These are phyloP conservation scores for Magnaporthales sp. DNA, from an alignment of 2,329 filamentous ascomycete species.

Conservation along the genomic window DNA sequence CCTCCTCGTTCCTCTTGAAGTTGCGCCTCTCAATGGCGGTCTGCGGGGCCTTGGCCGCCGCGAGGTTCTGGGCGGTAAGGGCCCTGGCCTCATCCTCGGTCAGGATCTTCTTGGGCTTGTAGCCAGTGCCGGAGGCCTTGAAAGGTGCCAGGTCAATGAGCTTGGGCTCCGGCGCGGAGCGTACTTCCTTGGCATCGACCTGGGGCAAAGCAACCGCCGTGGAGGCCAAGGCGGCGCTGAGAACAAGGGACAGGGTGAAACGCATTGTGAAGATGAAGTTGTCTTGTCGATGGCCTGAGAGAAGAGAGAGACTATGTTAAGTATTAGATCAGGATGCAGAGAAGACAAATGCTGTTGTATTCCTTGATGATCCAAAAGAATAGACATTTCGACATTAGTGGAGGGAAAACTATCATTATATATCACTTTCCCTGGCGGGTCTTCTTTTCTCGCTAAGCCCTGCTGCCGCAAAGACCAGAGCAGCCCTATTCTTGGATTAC, in stretches of 20 bases:
- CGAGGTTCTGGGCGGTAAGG: not conserved
- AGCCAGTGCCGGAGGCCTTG: not conserved
- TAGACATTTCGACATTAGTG: not conserved
- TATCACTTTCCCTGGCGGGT: not conserved
- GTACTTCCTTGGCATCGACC: not conserved
- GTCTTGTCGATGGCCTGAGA: not conserved
- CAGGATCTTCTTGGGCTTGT: not conserved
- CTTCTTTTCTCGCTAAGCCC: not conserved
- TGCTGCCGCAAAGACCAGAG: too few relatives aligned
- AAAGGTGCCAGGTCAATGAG: not conserved
- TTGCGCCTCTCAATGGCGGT: not conserved
- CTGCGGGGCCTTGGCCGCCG: not conserved
- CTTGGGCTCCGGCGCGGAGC: not conserved
- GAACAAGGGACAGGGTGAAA: not conserved
- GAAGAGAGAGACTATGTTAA: not conserved
- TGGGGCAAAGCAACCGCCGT: not conserved
- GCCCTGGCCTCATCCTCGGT: not conserved
- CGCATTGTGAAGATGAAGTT: not conserved
- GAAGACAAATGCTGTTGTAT: not conserved
- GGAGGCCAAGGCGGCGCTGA: conserved; percentile 1
- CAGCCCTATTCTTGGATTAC: too few relatives aligned
- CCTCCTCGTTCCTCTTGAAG: not conserved
- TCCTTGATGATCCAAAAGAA: not conserved
- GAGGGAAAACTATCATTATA: not conserved
- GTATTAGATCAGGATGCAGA: not conserved